Evolutionary conservation across 2,329 filamentous ascomycete genomes (phyloP).

Genomic region (Sporothrix pseudoabietina): DNA sequence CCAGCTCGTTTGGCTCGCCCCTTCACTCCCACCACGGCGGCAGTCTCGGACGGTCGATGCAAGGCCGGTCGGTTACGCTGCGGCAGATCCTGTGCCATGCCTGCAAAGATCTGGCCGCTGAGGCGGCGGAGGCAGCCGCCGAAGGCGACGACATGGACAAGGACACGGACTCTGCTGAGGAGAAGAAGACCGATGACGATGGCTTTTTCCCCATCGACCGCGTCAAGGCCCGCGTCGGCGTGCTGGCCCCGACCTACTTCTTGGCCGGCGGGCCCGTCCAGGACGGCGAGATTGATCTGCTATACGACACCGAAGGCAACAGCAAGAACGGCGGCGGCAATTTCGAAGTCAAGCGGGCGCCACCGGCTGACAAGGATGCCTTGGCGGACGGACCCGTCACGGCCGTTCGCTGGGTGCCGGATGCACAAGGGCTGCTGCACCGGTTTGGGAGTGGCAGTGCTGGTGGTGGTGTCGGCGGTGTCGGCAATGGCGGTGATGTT

Average conservation of each 20-base stretch:
- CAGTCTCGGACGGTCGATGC: constrained; percentile 50
- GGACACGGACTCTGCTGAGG: constrained; percentile 43
- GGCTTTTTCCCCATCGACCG: constrained; percentile 67
- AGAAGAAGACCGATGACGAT: constrained; percentile 37
- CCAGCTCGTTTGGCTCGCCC: constrained; percentile 28
- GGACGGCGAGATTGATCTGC: constrained; percentile 72
- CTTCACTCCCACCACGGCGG: constrained; percentile 37
- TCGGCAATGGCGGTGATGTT: constrained; percentile 45
- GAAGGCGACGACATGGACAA: constrained; percentile 25
- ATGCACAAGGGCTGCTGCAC: constrained; percentile 42
- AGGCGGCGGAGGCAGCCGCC: constrained; percentile 47
- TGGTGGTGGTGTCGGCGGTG: constrained; percentile 40
- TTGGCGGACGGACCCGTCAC: constrained; percentile 42
- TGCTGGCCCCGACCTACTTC: constrained; percentile 39
- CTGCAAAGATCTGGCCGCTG: constrained; percentile 62
- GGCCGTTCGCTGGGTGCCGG: constrained; percentile 58
- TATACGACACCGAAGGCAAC: constrained; percentile 91
- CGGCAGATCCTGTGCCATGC: constrained; percentile 75
- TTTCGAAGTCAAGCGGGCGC: constrained; percentile 65
- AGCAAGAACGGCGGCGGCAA: constrained; percentile 84
- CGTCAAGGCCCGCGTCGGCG: constrained; percentile 67
- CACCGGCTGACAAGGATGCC: too few species aligned
- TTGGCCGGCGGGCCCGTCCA: constrained; percentile 46
- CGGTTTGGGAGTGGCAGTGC: constrained; percentile 18
- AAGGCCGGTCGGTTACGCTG: constrained; percentile 68